Conservation (phyloP, 331 rosid species). For the Cydonia oblonga region DNA sequence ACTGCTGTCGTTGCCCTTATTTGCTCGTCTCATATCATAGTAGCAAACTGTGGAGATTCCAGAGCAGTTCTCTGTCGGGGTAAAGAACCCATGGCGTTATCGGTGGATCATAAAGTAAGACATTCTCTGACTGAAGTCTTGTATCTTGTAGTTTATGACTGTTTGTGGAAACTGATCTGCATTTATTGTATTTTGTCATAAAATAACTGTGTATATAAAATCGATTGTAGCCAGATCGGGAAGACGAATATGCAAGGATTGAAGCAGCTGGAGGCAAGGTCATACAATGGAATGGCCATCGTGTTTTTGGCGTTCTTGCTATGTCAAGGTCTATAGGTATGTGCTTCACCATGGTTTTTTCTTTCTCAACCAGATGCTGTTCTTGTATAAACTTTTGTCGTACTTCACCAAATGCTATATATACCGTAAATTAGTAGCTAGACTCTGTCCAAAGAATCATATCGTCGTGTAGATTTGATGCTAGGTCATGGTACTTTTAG, state of each 20-base stretch:
- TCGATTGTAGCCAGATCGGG: conserved; percentile 67
- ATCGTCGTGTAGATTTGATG: background rate
- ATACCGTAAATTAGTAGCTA: background rate
- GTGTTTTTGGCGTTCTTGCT: conserved; percentile 86
- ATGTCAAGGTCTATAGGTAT: conserved; percentile 90
- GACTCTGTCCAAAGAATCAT: no score
- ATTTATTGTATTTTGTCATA: background rate
- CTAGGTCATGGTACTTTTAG: background rate
- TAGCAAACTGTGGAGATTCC: conserved; percentile 85
- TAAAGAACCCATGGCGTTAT: conserved; percentile 70
- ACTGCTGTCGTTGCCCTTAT: conserved; percentile 71
- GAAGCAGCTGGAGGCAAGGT: conserved; percentile 95
- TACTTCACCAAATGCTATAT: background rate
- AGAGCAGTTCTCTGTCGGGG: conserved; percentile 80
- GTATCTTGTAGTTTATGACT: background rate
- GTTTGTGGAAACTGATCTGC: conserved; percentile 17
- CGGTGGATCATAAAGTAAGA: conserved; percentile 77
- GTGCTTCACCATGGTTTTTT: conserved; percentile 6
- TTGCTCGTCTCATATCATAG: conserved; percentile 75
- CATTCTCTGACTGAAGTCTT: conserved; percentile 1
- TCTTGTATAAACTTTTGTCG: background rate
- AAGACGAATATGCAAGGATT: conserved; percentile 76
- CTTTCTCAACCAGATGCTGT: background rate
- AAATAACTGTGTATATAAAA: background rate
- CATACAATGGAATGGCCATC: conserved; percentile 88